Conservation (phyloP, 192 early-diverging fungal genomes). For the Obelidium mucronatum region DNA sequence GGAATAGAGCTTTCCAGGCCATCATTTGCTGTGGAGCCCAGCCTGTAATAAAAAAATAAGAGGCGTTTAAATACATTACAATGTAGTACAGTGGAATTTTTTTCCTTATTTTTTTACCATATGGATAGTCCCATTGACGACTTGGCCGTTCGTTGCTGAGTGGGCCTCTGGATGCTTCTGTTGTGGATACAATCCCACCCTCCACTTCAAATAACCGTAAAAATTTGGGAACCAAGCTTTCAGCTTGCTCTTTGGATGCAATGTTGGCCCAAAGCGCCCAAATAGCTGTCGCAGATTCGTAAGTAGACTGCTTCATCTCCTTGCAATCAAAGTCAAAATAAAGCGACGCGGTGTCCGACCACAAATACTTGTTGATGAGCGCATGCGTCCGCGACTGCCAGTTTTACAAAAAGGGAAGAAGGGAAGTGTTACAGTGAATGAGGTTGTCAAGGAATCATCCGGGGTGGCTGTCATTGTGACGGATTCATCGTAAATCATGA, state of each 20-base stretch:
- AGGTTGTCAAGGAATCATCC: too few species aligned
- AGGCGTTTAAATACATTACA: too few species aligned
- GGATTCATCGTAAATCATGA: constrained; percentile 53
- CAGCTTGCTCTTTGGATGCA: constrained; percentile 78
- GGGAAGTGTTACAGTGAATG: constrained; percentile 52
- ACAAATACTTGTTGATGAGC: constrained; percentile 81
- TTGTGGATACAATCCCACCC: constrained; percentile 93
- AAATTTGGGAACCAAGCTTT: constrained; percentile 69
- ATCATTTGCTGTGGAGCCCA: constrained; percentile 99
- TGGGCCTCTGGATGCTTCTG: constrained; percentile 85
- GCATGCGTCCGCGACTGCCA: constrained; percentile 65
- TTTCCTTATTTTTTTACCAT: constrained; percentile 25
- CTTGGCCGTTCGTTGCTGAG: constrained; percentile 86
- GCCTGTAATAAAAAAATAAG: constrained; percentile 56
- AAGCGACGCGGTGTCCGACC: constrained; percentile 79
- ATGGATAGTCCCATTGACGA: constrained; percentile 90
- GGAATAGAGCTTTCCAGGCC: constrained; percentile 89
- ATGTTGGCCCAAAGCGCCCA: constrained; percentile 95
- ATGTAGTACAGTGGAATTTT: constrained; percentile 62
- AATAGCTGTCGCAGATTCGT: constrained; percentile 88
- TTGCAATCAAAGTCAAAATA: constrained; percentile 93
- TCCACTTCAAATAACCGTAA: constrained; percentile 85
- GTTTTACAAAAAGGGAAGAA: too few species aligned
- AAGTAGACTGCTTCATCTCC: constrained; percentile 68
- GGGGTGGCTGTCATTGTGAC: neutral